These are phyloP conservation scores for Mrakia frigida DNA, from an alignment of 768 basidiomycete genomes.

Conservation along the genomic window DNA sequence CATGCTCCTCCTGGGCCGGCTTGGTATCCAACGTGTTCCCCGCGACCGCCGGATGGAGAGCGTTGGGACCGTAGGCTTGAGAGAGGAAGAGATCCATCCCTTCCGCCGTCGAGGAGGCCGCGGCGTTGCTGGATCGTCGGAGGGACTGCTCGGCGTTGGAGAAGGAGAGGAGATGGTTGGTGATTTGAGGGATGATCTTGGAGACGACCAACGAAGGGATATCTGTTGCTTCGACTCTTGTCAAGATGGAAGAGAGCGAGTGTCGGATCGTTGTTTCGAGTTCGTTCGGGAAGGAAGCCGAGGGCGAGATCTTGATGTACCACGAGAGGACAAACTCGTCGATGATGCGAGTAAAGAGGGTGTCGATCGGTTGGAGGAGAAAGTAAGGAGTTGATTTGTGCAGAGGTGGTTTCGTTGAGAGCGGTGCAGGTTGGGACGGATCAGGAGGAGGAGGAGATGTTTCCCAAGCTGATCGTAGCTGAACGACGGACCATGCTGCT, in stretches of 20 bases:
- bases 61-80: constrained; percentile 63
- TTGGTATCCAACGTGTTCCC: constrained; percentile 84
- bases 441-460: constrained; percentile 63
- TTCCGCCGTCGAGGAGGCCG: constrained; percentile 48
- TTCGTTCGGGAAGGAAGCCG: constrained; percentile 79
- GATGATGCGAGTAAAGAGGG: constrained; percentile 71
- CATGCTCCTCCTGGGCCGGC: constrained; percentile 82
- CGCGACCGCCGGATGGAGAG: constrained; percentile 77
- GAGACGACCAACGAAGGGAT: constrained; percentile 70
- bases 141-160: constrained; percentile 64
- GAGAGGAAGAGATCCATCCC: constrained; percentile 83
- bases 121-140: constrained; percentile 31
- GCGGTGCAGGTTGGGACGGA: constrained; percentile 39
- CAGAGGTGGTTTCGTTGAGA: constrained; percentile 50
- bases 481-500: constrained; percentile 87
- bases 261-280: constrained; percentile 70
- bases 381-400: constrained; percentile 56
- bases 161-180: constrained; percentile 81
- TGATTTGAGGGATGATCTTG: constrained; percentile 81
- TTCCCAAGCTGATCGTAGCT: constrained; percentile 86
- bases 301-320: constrained; percentile 77
- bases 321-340: constrained; percentile 83
- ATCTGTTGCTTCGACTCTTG: constrained; percentile 60
- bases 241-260: constrained; percentile 56
- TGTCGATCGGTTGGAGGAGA: constrained; percentile 68